Evolutionary conservation across 768 basidiomycete genomes (phyloP), one percentile per base, ranked within the genome.

Genomic region (Kwoniella bestiolae): DNA sequence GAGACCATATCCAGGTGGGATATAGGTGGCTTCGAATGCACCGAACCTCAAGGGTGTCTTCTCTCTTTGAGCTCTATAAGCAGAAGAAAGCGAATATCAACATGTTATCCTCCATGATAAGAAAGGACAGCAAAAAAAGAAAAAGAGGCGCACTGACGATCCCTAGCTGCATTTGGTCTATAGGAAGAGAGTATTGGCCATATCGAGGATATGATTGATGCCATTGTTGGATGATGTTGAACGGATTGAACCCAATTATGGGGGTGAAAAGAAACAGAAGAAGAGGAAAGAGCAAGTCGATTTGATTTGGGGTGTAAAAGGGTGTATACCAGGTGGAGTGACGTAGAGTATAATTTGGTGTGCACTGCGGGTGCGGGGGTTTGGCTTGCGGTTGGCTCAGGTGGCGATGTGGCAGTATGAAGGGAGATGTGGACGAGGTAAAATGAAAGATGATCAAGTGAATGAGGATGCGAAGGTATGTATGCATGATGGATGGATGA

Each of bases 21-120:
- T 63, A 55, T 80, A 80, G 2, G 69, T 72, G 25, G 79, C 73
- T 68, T 73, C 66, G 61, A 80, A 80, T 2, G 77, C 76, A 0
- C 79, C 77, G 56, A 77, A 80, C 25, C 73, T 70, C 29, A 74
- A 56, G 3, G 78, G 71, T 56, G 31, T 60, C 34, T 53, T 53
- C 16, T 70, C 61, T 12, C 60, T 51, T 26, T 71, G 52, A 47
- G 69, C 63, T 49, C 72, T 70, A 56, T 3, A 47, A 21, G 3
- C 25, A 25, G 9, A 18, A 32, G 11, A 23, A n/a, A n/a, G n/a
- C 16, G 21, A 25, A 21, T 18, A 49, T 69, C 65, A 67, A 60
- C 34, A 55, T 21, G 16, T 21, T 11, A 2, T 8, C 32, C 12
- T 45, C n/a, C 51, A 45, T 25, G 29, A 55, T 5, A n/a, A n/a